Evolutionary conservation across 108 stramenopile genomes (phyloP).

Genomic region (Cyclotella cryptica): DNA sequence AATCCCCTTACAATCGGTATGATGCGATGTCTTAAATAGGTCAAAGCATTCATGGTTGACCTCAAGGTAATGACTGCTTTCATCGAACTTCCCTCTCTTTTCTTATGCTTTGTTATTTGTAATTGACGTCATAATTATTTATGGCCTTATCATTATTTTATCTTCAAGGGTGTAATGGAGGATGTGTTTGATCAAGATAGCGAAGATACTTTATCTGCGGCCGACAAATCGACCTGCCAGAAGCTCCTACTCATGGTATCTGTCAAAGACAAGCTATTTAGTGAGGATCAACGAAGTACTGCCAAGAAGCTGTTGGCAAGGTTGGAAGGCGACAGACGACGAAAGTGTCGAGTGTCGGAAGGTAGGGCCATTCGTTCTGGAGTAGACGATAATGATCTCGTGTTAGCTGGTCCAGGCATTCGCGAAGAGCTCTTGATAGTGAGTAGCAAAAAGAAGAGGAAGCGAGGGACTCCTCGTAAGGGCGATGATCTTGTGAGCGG

Average conservation of each 20-base stretch:
- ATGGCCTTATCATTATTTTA: too few species aligned
- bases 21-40: background rate
- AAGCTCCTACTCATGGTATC: conserved; percentile 84
- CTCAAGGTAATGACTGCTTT: background rate
- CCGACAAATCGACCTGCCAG: conserved; percentile 75
- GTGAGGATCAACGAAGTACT: conserved; percentile 71
- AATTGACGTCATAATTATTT: too few species aligned
- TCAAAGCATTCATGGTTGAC: conserved; percentile 82
- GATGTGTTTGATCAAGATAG: conserved; percentile 86
- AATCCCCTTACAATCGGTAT: background rate
- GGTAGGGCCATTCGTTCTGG: conserved; percentile 25
- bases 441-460: conserved; percentile 71
- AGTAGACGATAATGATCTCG: conserved; percentile 35
- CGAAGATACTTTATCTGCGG: conserved; percentile 64
- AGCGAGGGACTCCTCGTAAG: conserved; percentile 51
- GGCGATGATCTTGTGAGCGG: conserved; percentile 46
- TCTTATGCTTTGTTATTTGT: too few species aligned
- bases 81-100: background rate
- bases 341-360: conserved; percentile 77
- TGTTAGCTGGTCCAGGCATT: conserved; percentile 41
- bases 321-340: conserved; percentile 81
- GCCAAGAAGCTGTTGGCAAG: conserved; percentile 70
- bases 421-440: conserved; percentile 79
- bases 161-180: conserved; percentile 84
- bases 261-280: conserved; percentile 82